Evolutionary conservation across 345 rosid species (phyloP), one percentile per base, ranked within the genome.

Genomic region (Eucalyptus cladocalyx): DNA sequence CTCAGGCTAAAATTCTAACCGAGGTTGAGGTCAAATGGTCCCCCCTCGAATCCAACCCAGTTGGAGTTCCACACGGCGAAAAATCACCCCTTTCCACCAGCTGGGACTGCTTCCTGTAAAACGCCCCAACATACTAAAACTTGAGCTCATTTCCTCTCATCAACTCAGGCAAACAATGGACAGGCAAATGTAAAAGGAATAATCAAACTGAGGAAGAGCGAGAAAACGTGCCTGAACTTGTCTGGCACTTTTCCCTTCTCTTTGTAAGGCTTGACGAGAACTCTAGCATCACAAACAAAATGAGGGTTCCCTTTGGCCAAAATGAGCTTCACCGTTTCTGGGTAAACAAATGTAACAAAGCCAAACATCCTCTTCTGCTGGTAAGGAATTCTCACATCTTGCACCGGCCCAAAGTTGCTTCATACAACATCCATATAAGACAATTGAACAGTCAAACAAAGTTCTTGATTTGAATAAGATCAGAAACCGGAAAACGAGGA

Each of bases 331-430:
- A 97, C 99, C 6, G 99, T 97, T 86, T 96, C 99, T n/a, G 99
- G 95, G 90, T 94, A 95, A 81, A 96, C 94, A 72, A 97, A 97
- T 69, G 98, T 95, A 69, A 97, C 99, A 92, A 97, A 97, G 10
- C 99, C 99, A 91, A 97, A 97, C 99, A 97, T 97, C 91, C 99
- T 94, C 96, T 97, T 97, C 93, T 97, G 99, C 94, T 97, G 98
- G 89, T 94, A 97, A 47, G 98, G 98, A 88, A 97, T 97, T 91
- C 99, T 95, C 93, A 97, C 99, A 92, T 97, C 99, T 94, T 97
- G 99, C 80, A 97, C 99, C n/a, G 98, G 98, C 89, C 99, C 99
- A 89, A 94, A 96, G 62, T 91, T 94, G 88, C 98, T 95, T 88
- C 67, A 91, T 34, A 69, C 91, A 13, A 89, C 58, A 37, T 40